Evolutionary conservation across 257 asterid species (phyloP).

Genomic region (Euphrasia confusa): DNA sequence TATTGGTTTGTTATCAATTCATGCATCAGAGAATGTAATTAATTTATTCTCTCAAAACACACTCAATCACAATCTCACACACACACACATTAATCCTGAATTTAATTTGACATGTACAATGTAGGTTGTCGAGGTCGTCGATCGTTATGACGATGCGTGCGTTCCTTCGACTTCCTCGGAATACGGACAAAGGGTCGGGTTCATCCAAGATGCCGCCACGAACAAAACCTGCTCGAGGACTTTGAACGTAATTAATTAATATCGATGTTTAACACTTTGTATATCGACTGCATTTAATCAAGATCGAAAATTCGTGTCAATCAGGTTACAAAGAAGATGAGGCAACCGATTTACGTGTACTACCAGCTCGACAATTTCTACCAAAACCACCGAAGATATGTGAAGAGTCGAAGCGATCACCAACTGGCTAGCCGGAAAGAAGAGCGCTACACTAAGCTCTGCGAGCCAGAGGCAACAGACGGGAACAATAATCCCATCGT

Average conservation of each 20-base stretch:
- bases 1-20: slow-evolving; percentile 61
- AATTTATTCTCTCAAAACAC: background rate
- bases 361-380: background rate
- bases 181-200: slow-evolving; percentile 32
- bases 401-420: slow-evolving; percentile 76
- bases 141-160: slow-evolving; percentile 65
- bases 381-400: slow-evolving; percentile 31
- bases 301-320: background rate
- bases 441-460: slow-evolving; percentile 30
- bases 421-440: slow-evolving; percentile 42
- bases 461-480: slow-evolving; percentile 58
- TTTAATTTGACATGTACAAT: background rate
- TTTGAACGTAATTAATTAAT: slow-evolving; percentile 30
- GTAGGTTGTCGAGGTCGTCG: slow-evolving; percentile 66
- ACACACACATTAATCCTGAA: background rate
- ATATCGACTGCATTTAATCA: background rate
- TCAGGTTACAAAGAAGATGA: background rate
- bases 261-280: background rate
- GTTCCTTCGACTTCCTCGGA: slow-evolving; percentile 29
- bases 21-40: slow-evolving; percentile 62
- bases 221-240: slow-evolving; percentile 51
- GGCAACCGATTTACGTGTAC: background rate
- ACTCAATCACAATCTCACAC: no score
- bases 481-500: slow-evolving; percentile 42
- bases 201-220: slow-evolving; percentile 35